Evolutionary conservation across 2,329 filamentous ascomycete genomes (phyloP).

Genomic region (Chalaropsis ovoidea): DNA sequence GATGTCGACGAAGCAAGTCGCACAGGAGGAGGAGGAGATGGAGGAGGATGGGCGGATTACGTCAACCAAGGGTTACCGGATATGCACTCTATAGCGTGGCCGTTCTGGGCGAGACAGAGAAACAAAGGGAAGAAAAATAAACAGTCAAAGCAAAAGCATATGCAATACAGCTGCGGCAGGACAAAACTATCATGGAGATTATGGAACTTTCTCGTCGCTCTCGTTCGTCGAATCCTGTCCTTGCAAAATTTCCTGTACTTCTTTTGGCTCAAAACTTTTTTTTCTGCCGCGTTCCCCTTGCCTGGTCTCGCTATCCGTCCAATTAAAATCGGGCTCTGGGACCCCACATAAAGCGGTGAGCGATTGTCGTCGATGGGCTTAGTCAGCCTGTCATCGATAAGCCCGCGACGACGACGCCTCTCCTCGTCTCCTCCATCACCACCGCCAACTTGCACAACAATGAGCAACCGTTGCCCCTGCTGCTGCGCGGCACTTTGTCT

Average conservation of each 20-base stretch:
- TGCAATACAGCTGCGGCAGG: background rate
- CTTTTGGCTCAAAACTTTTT: conserved; percentile 25
- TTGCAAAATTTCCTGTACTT: conserved; percentile 24
- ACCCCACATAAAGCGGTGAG: conserved; percentile 22
- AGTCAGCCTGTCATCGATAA: conserved; percentile 14
- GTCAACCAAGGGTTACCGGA: conserved; percentile 3
- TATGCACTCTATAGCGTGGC: background rate
- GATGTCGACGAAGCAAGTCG: background rate
- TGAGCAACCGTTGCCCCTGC: too few species aligned
- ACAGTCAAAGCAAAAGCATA: background rate
- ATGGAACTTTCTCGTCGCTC: background rate
- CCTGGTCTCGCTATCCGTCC: background rate
- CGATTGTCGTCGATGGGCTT: background rate
- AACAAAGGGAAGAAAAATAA: background rate
- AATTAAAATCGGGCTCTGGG: conserved; percentile 9
- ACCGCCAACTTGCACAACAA: too few species aligned
- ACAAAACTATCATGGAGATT: background rate
- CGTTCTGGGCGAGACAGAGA: background rate
- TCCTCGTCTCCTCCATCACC: background rate
- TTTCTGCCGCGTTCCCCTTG: conserved; percentile 26
- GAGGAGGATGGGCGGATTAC: background rate
- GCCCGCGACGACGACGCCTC: background rate
- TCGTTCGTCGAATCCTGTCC: background rate
- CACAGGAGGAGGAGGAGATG: background rate
- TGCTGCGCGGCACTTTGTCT: too few species aligned